Base-by-base conservation (phyloP, 1,284 basidiomycete species). In the Tausonia pullulans region DNA sequence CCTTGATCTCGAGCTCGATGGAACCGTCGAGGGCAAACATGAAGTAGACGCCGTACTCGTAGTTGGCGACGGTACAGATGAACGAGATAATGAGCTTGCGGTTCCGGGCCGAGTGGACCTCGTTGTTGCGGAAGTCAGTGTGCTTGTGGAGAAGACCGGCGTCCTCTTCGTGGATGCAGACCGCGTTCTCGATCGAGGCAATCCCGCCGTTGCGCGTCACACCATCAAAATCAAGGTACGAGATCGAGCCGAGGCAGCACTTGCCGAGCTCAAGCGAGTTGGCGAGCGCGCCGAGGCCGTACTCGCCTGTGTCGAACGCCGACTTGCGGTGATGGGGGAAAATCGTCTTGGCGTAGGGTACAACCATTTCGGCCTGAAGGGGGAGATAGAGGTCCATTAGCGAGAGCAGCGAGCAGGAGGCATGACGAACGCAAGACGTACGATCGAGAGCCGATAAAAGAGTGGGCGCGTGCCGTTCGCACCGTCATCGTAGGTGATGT, bases 41-140 rank as follows among this genome's bases (percentile, higher is more conserved):
- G 41, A 56, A 41, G 54, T 56, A 56, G 54, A 56, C 41, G 27
- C 54, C 54, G 63, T 74, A 74, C 56, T 72, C 72, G 54, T 69
- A 79, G 69, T 80, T 80, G 64, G 78, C 79, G 61, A 80, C 79
- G 11, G 80, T 80, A 73, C 77, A 78, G 69, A 80, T 78, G 63
- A 75, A 76, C 51, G 74, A 75, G 61, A 81, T 73, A 67, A 80
- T 75, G 43, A 79, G 72, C 66, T 76, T 77, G 58, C 78, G 73
- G 40, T 56, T 56, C 3, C 54, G 54, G 40, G 54, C 54, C 4
- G 40, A 40, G 54, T 41, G 54, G n/a, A 56, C 39, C 54, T 56
- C 54, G 41, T 56, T 56, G 39, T 40, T 70, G 4, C 77, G 71
- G 71, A 74, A 78, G 71, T 80, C 78, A 69, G 78, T 79, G 70